Conservation (phyloP, 306 rosid genomes). For the Carpinus fangiana region DNA sequence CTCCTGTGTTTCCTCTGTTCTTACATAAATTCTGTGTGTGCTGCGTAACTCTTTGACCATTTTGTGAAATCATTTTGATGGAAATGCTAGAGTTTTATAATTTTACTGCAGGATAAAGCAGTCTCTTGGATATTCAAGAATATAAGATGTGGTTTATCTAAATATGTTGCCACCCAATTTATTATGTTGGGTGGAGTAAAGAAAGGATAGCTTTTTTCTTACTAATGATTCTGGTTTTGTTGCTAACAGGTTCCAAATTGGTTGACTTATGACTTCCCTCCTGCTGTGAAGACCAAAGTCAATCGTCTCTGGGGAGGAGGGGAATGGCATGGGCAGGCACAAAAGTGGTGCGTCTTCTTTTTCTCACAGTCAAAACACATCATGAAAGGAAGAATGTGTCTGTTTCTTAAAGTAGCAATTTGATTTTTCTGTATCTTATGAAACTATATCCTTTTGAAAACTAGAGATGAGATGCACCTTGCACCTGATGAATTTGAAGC, state of each 20-base stretch:
- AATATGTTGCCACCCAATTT: background rate
- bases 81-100: background rate
- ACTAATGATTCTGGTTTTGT: conserved; percentile 30
- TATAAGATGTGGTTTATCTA: background rate
- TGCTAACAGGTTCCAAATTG: conserved; percentile 74
- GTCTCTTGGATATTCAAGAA: background rate
- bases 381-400: background rate
- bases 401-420: background rate
- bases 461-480: background rate
- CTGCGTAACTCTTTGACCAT: background rate
- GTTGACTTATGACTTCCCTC: conserved; percentile 96
- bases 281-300: conserved; percentile 91
- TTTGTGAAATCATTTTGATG: background rate
- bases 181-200: background rate
- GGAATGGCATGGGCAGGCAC: conserved; percentile 99
- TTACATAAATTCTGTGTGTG: too few species aligned
- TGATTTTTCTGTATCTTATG: background rate
- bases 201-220: background rate
- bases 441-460: background rate
- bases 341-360: conserved; percentile 66
- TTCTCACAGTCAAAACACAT: background rate
- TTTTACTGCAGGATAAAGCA: background rate
- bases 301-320: conserved; percentile 99
- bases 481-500: background rate
- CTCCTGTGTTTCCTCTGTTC: too few species aligned